Conservation (phyloP, 2,329 filamentous ascomycete genomes). For the Cladophialophora psammophila region DNA sequence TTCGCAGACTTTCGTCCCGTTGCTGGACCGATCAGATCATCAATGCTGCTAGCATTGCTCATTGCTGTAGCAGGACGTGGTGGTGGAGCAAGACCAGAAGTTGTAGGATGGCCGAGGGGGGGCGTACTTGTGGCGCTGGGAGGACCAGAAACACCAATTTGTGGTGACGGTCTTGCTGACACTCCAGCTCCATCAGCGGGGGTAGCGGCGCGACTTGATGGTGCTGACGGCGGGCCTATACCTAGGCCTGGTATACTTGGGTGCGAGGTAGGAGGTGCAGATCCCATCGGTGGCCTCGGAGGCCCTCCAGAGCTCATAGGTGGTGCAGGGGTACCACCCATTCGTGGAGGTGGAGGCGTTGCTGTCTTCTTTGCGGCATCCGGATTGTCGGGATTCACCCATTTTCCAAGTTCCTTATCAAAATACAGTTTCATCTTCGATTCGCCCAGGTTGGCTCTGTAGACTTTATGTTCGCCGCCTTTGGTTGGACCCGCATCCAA, state of each 20-base stretch:
- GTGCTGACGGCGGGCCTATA: slow-evolving; percentile 29
- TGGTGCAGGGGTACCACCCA: slow-evolving; percentile 47
- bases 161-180: slow-evolving; percentile 31
- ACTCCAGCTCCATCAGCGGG: slow-evolving; percentile 29
- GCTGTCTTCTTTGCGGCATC: slow-evolving; percentile 67
- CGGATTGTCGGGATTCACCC: slow-evolving; percentile 94
- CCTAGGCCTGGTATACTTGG: slow-evolving; percentile 25
- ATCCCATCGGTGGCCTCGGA: slow-evolving; percentile 16
- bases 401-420: slow-evolving; percentile 94
- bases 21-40: slow-evolving; percentile 83
- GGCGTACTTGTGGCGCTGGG: slow-evolving; percentile 40
- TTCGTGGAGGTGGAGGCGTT: slow-evolving; percentile 80
- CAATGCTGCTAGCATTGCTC: slow-evolving; percentile 92
- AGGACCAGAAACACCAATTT: slow-evolving; percentile 42
- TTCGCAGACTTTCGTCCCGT: slow-evolving; percentile 64
- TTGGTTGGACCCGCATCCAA: slow-evolving; percentile 51
- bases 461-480: slow-evolving; percentile 60
- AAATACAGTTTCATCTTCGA: slow-evolving; percentile 88
- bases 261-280: slow-evolving; percentile 24
- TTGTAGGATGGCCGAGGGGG: slow-evolving; percentile 41
- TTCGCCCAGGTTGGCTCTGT: slow-evolving; percentile 92
- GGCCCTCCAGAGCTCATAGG: slow-evolving; percentile 26
- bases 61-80: slow-evolving; percentile 77
- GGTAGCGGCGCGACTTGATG: slow-evolving; percentile 35
- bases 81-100: slow-evolving; percentile 47